Conservation (phyloP, 2,329 filamentous ascomycete species). For the Aspergillus versicolor region DNA sequence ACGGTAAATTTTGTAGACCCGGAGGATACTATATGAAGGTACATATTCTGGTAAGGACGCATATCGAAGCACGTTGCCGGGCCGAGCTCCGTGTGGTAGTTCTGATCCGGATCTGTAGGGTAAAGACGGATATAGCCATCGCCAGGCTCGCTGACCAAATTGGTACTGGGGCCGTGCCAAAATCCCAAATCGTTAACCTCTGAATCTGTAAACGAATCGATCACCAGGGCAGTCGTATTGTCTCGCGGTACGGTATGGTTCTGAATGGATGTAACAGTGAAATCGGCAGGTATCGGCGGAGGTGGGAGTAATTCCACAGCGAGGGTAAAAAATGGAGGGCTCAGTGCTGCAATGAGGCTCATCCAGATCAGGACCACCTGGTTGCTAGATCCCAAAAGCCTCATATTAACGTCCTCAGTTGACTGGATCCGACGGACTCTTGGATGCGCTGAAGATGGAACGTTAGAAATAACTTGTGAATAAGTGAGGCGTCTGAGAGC, state of each 20-base stretch:
- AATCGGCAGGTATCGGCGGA: constrained; percentile 3
- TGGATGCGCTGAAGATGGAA: not conserved
- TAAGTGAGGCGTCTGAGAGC: not conserved
- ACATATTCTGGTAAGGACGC: constrained; percentile 54
- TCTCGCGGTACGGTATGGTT: not conserved
- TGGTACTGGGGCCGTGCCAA: constrained; percentile 67
- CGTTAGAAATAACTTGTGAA: constrained; percentile 2
- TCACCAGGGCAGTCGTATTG: constrained; percentile 37
- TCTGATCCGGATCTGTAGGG: constrained; percentile 60
- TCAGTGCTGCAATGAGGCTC: not conserved
- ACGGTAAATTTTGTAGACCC: constrained; percentile 64
- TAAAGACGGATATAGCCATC: constrained; percentile 55
- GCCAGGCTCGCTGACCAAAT: constrained; percentile 54
- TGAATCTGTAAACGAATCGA: constrained; percentile 59
- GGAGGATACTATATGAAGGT: constrained; percentile 64
- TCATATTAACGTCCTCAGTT: not conserved
- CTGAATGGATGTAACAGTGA: not conserved
- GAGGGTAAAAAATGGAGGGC: not conserved
- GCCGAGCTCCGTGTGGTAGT: constrained; percentile 60
- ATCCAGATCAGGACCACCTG: not conserved
- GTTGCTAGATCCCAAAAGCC: not conserved
- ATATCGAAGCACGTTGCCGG: constrained; percentile 57
- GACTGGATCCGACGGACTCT: not conserved
- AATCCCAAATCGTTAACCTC: constrained; percentile 60
- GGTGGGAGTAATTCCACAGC: constrained; percentile 4